These are phyloP conservation scores for Millerago galiae DNA, from an alignment of 805 yeast genomes.

Conservation along the genomic window DNA sequence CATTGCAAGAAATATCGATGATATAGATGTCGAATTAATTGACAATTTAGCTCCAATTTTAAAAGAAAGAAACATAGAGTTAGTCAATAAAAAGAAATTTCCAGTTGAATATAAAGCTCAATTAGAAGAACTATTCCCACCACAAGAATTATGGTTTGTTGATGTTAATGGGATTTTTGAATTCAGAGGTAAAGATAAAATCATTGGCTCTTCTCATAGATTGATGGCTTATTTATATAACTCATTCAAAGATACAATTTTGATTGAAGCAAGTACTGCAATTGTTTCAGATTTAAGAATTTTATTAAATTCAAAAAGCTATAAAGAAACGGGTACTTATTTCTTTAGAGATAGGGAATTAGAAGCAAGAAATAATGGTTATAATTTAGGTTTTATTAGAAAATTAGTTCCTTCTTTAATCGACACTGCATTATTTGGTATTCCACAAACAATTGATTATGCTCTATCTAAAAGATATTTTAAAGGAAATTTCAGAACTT, in stretches of 20 bases:
- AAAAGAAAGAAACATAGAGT: conserved; percentile 1
- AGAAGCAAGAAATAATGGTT: conserved; percentile 18
- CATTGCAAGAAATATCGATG: conserved; percentile 23
- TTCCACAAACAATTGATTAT: conserved; percentile 30
- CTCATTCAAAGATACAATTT: conserved; percentile 41
- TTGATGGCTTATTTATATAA: conserved; percentile 41
- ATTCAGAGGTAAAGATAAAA: conserved; percentile 15
- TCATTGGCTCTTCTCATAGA: conserved; percentile 39
- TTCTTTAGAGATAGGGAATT: conserved; percentile 44
- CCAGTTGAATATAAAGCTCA: neutral
- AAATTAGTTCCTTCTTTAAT: conserved; percentile 37
- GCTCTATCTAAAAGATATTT: conserved; percentile 34
- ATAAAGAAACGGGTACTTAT: conserved; percentile 28
- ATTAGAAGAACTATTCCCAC: conserved; percentile 18
- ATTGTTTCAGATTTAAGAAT: conserved; percentile 33
- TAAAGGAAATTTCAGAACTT: conserved; percentile 31
- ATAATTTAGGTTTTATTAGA: conserved; percentile 33
- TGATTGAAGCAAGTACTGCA: conserved; percentile 48
- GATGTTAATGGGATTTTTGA: conserved; percentile 23
- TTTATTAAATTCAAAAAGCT: conserved; percentile 28
- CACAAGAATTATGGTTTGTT: conserved; percentile 37
- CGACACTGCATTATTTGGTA: conserved; percentile 30
- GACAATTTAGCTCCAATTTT: conserved; percentile 8
- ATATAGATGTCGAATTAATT: conserved; percentile 9
- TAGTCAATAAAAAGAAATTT: neutral